Evolutionary conservation across 2,329 filamentous ascomycete species (phyloP), one percentile per base, ranked within the genome.

Genomic region (Botrytis medusae): DNA sequence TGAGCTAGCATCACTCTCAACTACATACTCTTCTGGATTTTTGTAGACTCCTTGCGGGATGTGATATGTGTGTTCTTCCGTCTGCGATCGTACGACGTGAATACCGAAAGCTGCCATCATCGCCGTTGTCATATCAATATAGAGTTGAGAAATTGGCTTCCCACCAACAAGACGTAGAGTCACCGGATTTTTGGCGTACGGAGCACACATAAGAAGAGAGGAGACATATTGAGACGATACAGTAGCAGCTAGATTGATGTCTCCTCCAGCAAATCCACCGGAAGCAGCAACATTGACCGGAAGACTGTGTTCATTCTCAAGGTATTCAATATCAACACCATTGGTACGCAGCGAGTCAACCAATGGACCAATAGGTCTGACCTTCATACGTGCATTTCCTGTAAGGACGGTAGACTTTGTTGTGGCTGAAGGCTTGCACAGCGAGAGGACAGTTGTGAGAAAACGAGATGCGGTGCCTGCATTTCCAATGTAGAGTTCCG

Each of bases 181-280:
- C 54, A 99, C 95, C 0, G 95, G 93, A 75, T 94, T 91, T 84
- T 97, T 98, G 63, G 96, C 96, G 80, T 98, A 99, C 0, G 96
- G 96, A 0, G 96, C 96, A 74, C 94, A 97, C 93, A 99, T 97
- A 69, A 99, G 86, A 76, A 99, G 90, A 1, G 95, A 98, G 0
- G 96, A 98, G 54, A 99, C 96, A 81, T 98, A 99, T 83, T 99
- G 96, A n/a, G 96, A 98, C 14, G 96, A 99, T 25, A 98, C 92
- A 60, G 96, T 98, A 0, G 96, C 96, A 18, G 95, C 94, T 73
- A 99, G 87, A 81, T 97, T 93, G 78, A 99, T 98, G 42, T 92
- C 87, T 54, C 96, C 96, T 72, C 95, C 95, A 64, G 90, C 89
- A 77, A 98, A 92, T 6, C 95, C 95, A 65, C 91, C 91, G 37